Evolutionary conservation across 495 filamentous ascomycete genomes (phyloP).

Genomic region (Podospora appendiculata): DNA sequence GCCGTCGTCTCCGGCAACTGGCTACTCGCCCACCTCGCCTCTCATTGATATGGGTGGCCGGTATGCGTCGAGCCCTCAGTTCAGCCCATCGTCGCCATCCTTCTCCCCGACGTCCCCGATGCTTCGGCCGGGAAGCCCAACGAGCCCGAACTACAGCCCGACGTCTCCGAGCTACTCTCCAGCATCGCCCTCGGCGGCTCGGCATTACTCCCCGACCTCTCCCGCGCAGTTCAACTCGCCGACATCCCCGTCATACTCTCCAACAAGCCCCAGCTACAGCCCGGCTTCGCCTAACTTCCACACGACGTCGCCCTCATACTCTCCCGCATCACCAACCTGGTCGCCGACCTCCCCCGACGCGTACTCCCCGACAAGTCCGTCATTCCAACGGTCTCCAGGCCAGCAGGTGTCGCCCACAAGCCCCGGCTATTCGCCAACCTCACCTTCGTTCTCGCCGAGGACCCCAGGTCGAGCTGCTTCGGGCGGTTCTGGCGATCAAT

Average conservation of each 20-base stretch:
- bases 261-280: constrained; percentile 51
- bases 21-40: constrained; percentile 68
- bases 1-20: constrained; percentile 56
- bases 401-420: constrained; percentile 45
- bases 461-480: constrained; percentile 28
- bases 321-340: constrained; percentile 64
- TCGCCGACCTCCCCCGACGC: constrained; percentile 61
- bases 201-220: constrained; percentile 57
- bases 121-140: constrained; percentile 51
- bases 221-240: constrained; percentile 47
- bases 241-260: constrained; percentile 63
- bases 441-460: constrained; percentile 36
- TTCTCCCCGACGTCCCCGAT: constrained; percentile 77
- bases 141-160: constrained; percentile 68
- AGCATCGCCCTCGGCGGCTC: constrained; percentile 52
- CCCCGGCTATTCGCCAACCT: constrained; percentile 46
- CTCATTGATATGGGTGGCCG: constrained; percentile 52
- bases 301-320: constrained; percentile 56
- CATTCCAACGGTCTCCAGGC: constrained; percentile 53
- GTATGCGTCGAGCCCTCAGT: constrained; percentile 62
- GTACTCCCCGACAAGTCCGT: constrained; percentile 72
- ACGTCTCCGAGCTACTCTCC: constrained; percentile 81
- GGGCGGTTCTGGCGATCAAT: constrained; percentile 25
- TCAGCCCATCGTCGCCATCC: constrained; percentile 67
- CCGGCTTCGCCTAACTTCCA: constrained; percentile 58